These are phyloP conservation scores for Mycena citricolor DNA, from an alignment of 1,284 basidiomycete species.

Conservation along the genomic window DNA sequence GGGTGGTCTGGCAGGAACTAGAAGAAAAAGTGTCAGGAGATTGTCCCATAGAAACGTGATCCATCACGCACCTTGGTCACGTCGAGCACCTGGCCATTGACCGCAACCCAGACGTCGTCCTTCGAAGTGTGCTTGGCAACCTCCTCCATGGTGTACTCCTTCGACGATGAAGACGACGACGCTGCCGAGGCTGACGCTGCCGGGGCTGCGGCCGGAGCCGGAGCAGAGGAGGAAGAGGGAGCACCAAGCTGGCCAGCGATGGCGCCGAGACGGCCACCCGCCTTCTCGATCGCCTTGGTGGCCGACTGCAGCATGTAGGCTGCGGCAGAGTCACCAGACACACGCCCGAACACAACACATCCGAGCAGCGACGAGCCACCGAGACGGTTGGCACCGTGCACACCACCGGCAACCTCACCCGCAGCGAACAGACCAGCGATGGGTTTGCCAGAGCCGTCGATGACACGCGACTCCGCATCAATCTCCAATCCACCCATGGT, in stretches of 20 bases:
- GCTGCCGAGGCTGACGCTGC: conserved; percentile 41
- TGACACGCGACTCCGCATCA: conserved; percentile 81
- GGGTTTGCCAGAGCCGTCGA: conserved; percentile 72
- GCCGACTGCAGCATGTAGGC: conserved; percentile 58
- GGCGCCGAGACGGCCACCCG: conserved; percentile 77
- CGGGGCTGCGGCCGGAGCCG: conserved; percentile 20
- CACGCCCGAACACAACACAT: conserved; percentile 95
- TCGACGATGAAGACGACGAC: too few species aligned
- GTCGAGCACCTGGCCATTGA: conserved; percentile 85
- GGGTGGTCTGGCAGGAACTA: conserved; percentile 85
- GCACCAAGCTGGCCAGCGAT: conserved; percentile 77
- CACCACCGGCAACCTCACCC: conserved; percentile 96
- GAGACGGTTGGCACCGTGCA: conserved; percentile 95
- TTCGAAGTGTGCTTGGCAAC: conserved; percentile 89
- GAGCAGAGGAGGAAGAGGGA: conserved; percentile 36
- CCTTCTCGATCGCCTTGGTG: conserved; percentile 61
- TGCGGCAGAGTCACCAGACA: conserved; percentile 83
- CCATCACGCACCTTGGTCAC: conserved; percentile 60
- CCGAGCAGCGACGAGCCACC: conserved; percentile 89
- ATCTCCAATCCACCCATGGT: conserved; percentile 99
- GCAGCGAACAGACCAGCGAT: conserved; percentile 90
- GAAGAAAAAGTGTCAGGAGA: conserved; percentile 13
- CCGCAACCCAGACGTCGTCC: conserved; percentile 90
- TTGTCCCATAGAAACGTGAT: not conserved
- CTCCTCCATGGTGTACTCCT: conserved; percentile 68